A percentile compares a stretch with the other conserved stretches of the same genome.
These are phyloP conservation scores for Gaeumannomyces tritici DNA, from an alignment of 2,329 filamentous ascomycete species.

Conservation along the genomic window DNA sequence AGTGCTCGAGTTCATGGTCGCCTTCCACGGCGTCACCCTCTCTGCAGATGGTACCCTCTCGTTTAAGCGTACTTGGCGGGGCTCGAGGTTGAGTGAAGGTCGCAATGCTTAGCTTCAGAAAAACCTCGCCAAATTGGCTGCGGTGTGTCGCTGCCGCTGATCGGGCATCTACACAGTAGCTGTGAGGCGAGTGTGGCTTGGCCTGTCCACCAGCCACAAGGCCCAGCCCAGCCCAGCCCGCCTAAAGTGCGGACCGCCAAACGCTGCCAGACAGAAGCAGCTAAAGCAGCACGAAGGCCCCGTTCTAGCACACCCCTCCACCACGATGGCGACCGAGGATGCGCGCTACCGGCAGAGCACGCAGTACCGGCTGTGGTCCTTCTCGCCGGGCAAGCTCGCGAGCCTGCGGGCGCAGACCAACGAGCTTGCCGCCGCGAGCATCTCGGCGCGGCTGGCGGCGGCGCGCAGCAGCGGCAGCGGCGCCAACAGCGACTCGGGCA, in stretches of 20 bases:
- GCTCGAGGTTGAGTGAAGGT: too few relatives aligned
- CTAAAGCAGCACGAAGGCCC: too few relatives aligned
- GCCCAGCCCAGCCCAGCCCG: neutral
- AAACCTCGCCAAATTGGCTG: too few relatives aligned
- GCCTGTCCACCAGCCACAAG: neutral
- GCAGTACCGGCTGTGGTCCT: constrained; percentile 90
- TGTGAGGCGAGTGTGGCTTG: neutral
- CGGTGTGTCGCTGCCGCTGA: too few relatives aligned
- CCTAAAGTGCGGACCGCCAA: neutral
- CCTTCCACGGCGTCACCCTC: neutral
- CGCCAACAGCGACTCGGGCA: constrained; percentile 7
- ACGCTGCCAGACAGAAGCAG: too few relatives aligned
- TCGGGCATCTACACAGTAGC: too few relatives aligned
- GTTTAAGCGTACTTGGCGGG: too few relatives aligned
- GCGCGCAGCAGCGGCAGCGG: constrained; percentile 42
- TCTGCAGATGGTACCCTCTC: too few relatives aligned
- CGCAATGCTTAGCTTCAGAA: too few relatives aligned
- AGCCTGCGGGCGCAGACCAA: constrained; percentile 73
- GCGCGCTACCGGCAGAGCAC: constrained; percentile 82
- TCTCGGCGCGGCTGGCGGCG: constrained; percentile 43
- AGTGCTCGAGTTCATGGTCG: neutral
- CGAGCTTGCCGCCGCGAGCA: constrained; percentile 56
- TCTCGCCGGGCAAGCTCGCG: constrained; percentile 62
- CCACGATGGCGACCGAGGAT: constrained; percentile 72
- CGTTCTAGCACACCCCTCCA: too few relatives aligned